Conservation (phyloP, 768 basidiomycete genomes). For the Amanita polypyramis region DNA sequence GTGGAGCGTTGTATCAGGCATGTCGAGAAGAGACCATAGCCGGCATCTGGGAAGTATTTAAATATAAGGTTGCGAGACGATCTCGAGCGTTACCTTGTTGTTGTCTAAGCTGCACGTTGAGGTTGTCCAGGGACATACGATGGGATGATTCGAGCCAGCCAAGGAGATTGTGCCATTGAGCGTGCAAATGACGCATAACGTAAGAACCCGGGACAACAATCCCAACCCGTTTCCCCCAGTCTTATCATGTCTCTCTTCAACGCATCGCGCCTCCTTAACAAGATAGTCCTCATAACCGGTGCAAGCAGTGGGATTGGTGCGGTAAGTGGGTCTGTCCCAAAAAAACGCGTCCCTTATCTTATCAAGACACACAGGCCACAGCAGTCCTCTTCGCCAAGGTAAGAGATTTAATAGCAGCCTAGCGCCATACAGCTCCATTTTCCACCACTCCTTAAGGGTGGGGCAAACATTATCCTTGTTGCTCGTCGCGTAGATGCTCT, state of each 20-base stretch:
- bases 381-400: slow-evolving; percentile 87
- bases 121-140: slow-evolving; percentile 34
- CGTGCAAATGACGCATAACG: slow-evolving; percentile 11
- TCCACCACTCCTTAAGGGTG: slow-evolving; percentile 41
- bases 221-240: slow-evolving; percentile 1
- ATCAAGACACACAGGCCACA: slow-evolving; percentile 46
- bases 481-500: slow-evolving; percentile 73
- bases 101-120: slow-evolving; percentile 42
- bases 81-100: slow-evolving; percentile 13
- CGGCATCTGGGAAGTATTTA: slow-evolving; percentile 34
- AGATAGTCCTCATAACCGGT: slow-evolving; percentile 83
- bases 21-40: slow-evolving; percentile 58
- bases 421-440: neutral
- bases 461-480: slow-evolving; percentile 78
- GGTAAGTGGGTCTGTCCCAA: slow-evolving; percentile 31
- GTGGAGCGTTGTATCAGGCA: slow-evolving; percentile 34
- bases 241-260: slow-evolving; percentile 69
- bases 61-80: neutral
- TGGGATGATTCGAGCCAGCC: slow-evolving; percentile 36
- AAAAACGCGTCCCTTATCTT: neutral
- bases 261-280: slow-evolving; percentile 67
- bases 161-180: slow-evolving; percentile 38
- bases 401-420: slow-evolving; percentile 2
- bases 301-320: slow-evolving; percentile 88
- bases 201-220: neutral